Evolutionary conservation across 495 filamentous ascomycete genomes (phyloP).

Genomic region (Daldinia caldariorum): DNA sequence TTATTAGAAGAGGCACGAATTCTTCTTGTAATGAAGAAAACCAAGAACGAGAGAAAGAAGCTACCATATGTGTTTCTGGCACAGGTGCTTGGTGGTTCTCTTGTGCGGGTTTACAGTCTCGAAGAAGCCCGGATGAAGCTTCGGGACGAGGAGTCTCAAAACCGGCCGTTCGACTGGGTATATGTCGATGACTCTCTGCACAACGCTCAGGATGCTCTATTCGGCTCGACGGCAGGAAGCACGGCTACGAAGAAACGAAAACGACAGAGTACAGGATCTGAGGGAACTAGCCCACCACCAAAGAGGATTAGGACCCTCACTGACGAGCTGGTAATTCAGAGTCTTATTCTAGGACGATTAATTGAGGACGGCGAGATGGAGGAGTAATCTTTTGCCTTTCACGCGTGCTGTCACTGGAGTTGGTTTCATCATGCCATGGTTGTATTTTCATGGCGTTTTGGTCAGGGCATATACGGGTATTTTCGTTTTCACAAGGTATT

Average conservation of each 20-base stretch:
- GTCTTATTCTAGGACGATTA: constrained; percentile 84
- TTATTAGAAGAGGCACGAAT: constrained; percentile 74
- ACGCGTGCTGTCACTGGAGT: not conserved
- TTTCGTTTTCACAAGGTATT: constrained; percentile 8
- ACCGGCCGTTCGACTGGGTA: constrained; percentile 76
- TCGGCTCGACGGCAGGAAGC: constrained; percentile 40
- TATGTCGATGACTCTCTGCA: constrained; percentile 70
- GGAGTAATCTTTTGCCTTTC: constrained; percentile 28
- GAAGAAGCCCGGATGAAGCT: constrained; percentile 69
- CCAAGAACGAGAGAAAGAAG: constrained; percentile 68
- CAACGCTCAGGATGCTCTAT: constrained; percentile 39
- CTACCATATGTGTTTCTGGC: constrained; percentile 74
- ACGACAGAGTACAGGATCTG: constrained; percentile 50
- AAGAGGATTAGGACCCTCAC: constrained; percentile 70
- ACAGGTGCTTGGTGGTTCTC: constrained; percentile 76
- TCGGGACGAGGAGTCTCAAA: constrained; percentile 58
- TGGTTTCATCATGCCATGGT: constrained; percentile 8
- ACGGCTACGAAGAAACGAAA: constrained; percentile 54
- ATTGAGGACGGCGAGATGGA: constrained; percentile 68
- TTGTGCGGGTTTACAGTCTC: constrained; percentile 71
- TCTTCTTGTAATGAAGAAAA: constrained; percentile 77
- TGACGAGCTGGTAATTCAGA: constrained; percentile 92
- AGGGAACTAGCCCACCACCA: constrained; percentile 48
- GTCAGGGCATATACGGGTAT: constrained; percentile 21
- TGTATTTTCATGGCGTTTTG: constrained; percentile 32